Evolutionary conservation across 108 stramenopile genomes (phyloP).

Genomic region (Conticribra guillardii): DNA sequence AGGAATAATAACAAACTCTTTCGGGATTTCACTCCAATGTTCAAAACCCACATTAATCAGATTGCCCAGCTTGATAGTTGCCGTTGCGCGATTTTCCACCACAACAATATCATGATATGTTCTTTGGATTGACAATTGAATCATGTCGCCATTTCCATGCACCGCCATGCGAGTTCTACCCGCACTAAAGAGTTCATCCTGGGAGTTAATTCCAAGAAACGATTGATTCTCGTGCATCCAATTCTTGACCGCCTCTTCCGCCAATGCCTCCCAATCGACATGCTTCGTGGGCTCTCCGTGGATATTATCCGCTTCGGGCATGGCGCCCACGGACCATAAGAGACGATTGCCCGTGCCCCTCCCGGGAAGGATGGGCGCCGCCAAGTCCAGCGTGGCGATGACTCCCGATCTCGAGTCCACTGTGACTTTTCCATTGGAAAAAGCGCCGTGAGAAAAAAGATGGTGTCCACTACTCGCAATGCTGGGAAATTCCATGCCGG

Average conservation of each 20-base stretch:
- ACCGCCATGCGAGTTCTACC: constrained; percentile 11
- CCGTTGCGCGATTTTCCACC: constrained; percentile 10
- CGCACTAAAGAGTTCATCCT: constrained; percentile 16
- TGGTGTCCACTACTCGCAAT: too few relatives aligned
- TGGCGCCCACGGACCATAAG: constrained; percentile 17
- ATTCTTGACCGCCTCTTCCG: constrained; percentile 13
- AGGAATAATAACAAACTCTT: constrained; percentile 1
- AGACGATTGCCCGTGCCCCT: constrained; percentile 19
- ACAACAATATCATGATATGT: constrained; percentile 16
- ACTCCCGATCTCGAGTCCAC: constrained; percentile 17
- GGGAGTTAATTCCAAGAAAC: constrained; percentile 11
- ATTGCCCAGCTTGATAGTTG: constrained; percentile 24
- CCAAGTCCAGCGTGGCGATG: background rate
- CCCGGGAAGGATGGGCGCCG: constrained; percentile 18
- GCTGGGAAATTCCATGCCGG: too few relatives aligned
- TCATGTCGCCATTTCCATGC: constrained; percentile 24
- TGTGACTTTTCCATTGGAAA: constrained; percentile 1
- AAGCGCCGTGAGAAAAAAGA: too few relatives aligned
- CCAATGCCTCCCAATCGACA: constrained; percentile 7
- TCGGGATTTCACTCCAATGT: constrained; percentile 10
- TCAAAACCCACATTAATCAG: constrained; percentile 25
- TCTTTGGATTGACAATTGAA: constrained; percentile 17
- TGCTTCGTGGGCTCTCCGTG: constrained; percentile 1
- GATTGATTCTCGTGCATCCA: constrained; percentile 17
- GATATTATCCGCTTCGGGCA: background rate